Percentiles rank a stretch among this genome's conserved stretches.
Evolutionary conservation across 2,329 filamentous ascomycete genomes (phyloP).

Genomic region (Alternaria incomplexa): DNA sequence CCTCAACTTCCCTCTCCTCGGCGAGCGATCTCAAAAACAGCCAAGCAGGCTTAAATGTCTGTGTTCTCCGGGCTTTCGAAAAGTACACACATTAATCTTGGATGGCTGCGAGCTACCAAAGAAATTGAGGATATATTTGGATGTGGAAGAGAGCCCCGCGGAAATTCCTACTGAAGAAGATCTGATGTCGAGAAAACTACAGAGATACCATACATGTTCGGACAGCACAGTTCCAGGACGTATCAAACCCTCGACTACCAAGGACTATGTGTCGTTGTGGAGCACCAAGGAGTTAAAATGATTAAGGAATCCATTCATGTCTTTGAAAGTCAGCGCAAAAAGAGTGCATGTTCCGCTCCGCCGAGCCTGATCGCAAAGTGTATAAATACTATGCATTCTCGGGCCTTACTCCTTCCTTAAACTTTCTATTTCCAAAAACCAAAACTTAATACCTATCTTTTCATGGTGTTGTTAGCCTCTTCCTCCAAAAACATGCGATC

Average conservation of each 20-base stretch:
- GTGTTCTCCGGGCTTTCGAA: neutral
- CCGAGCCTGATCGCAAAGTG: neutral
- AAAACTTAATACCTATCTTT: neutral
- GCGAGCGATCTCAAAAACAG: too few relatives aligned
- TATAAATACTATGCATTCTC: neutral
- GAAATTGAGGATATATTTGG: accelerated
- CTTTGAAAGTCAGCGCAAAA: accelerated
- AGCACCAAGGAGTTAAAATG: neutral
- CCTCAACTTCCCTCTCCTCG: accelerated
- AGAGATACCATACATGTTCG: neutral
- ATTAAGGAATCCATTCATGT: accelerated
- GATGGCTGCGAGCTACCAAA: neutral
- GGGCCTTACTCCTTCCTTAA: neutral
- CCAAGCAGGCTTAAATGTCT: too few relatives aligned
- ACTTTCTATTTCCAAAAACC: neutral
- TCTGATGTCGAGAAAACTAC: neutral
- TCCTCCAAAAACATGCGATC: neutral
- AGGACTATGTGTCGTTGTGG: neutral
- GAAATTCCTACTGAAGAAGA: neutral
- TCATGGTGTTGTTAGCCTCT: neutral
- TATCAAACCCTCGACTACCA: accelerated
- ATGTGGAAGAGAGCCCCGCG: neutral
- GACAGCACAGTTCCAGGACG: neutral
- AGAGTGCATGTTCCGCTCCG: neutral
- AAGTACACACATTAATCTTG: neutral